Evolutionary conservation across 75 land plant species (phyloP), one percentile per base, ranked within the genome.

Genomic region (Selaginella moellendorffii): DNA sequence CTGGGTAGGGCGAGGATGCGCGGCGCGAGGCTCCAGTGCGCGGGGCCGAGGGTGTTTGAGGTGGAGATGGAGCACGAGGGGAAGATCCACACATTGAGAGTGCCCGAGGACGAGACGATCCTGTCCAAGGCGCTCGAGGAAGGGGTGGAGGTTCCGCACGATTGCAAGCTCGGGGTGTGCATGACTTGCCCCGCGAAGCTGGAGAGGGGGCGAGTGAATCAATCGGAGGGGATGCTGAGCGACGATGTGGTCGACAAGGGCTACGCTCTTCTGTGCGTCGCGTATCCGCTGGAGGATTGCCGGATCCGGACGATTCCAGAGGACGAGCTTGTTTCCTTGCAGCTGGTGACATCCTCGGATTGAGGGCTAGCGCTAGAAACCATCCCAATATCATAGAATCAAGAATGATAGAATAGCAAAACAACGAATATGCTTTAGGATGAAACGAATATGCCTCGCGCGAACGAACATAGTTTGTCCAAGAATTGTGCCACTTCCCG

Each of bases 151-250:
- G 81, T 90, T 24, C 86, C 97, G 0, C 84, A 90, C 64, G 97
- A 90, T 65, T 90, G 97, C 70, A 80, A 85, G 70, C 86, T 90
- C 26, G 97, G 97, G 8, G 97, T 90, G 17, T 90, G 97, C 80
- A 90, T 90, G 97, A 90, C 97, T 1, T 90, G 97, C 78, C 97
- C 97, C 24, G 97, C 97, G 21, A 58, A 68, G 54, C 77, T 90
- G 1, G 51, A 82, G 17, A 69, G 29, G 26, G 97, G 97, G 24
- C 21, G 30, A 18, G 89, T 90, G 23, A 83, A 90, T 53, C 97
- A 90, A 69, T 71, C 79, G 65, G 85, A 81, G 22, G 97, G 97
- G 2, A 90, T 90, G 97, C 78, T 90, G 30, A 90, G 97, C 63
- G 97, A 90, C 26, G 97, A 90, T 52, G 97, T 90, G 5, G 82